phyloP scores from a whole-genome alignment of 441 rosid genomes.

The Brassica hybrid region DNA sequence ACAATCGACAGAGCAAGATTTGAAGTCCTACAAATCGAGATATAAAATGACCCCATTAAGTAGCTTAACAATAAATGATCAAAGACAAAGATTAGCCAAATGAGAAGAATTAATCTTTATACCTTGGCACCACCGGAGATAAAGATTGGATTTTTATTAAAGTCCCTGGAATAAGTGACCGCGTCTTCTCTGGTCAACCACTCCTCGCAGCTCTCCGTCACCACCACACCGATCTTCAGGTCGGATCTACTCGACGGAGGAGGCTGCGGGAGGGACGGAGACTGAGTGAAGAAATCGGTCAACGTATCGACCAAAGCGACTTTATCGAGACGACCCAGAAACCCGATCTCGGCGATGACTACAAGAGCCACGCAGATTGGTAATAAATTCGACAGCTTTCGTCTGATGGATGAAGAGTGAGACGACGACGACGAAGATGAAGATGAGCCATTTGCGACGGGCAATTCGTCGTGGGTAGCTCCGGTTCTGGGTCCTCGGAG shows the following conservation, averaged over 20 bases:
- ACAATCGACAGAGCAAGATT: constrained; percentile 72
- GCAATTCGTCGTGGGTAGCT: constrained; percentile 46
- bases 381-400: constrained; percentile 61
- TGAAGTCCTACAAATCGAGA: constrained; percentile 56
- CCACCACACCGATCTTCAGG: constrained; percentile 32
- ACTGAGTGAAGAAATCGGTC: constrained; percentile 54
- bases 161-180: constrained; percentile 68
- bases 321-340: constrained; percentile 86
- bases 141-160: constrained; percentile 62
- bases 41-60: not conserved
- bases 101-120: constrained; percentile 12
- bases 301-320: constrained; percentile 71
- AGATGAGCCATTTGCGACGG: constrained; percentile 41
- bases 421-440: constrained; percentile 35
- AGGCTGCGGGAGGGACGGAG: constrained; percentile 29
- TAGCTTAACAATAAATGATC: constrained; percentile 5
- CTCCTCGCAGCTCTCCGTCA: constrained; percentile 63
- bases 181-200: constrained; percentile 79
- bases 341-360: constrained; percentile 74
- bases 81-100: constrained; percentile 9
- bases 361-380: constrained; percentile 71
- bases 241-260: constrained; percentile 16
- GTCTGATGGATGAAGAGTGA: constrained; percentile 45
- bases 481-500: constrained; percentile 57
- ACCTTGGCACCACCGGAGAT: constrained; percentile 68